Evolutionary conservation across 805 yeast species (phyloP), one percentile per base, ranked within the genome.

Genomic region (Hanseniaspora valbyensis): DNA sequence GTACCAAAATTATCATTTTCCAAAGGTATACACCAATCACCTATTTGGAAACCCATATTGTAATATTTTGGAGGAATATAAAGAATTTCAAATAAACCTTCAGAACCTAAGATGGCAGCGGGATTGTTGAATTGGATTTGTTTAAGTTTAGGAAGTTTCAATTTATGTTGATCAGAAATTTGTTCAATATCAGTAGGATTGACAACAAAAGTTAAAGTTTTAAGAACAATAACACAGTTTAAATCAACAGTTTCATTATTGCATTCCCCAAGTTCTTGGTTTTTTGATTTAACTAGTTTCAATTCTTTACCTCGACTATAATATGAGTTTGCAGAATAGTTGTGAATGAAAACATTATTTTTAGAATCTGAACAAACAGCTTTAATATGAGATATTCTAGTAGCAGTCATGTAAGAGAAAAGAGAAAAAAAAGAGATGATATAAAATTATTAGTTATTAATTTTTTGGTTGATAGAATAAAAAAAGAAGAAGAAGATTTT

Each of bases 21-120:
- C n/a, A 22, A 8, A 13, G 41, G 41, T 21, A 37, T 37, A 14
- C 41, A 37, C 41, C 41, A 37, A n/a, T 37, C 41, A 22, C 41
- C 41, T 4, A 21, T 14, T 37, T 37, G 41, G 13, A 37, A 37
- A 3, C 41, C 41, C 41, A 22, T 37, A 22, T 37, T 37, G 28
- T 6, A 37, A 14, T 37, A 37, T 14, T 37, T 37, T 6, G 41
- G 41, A 5, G 41, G 41, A n/a, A 37, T 37, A 4, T 22, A 9
- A 13, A 37, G 7, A 13, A 37, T 37, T n/a, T 37, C 41, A 37
- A 21, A 37, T n/a, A 37, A 13, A 5, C 41, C 41, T n/a, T 37
- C 41, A 22, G 41, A 37, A 4, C 41, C 41, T 9, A 37, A n/a
- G 21, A 37, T 37, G 4, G 28, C 26, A 22, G 41, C 19, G 28